A percentile compares a stretch with the other conserved stretches of the same genome.
phyloP scores from a whole-genome alignment of 1,284 basidiomycete genomes.

The Trichosporon coremiiforme region DNA sequence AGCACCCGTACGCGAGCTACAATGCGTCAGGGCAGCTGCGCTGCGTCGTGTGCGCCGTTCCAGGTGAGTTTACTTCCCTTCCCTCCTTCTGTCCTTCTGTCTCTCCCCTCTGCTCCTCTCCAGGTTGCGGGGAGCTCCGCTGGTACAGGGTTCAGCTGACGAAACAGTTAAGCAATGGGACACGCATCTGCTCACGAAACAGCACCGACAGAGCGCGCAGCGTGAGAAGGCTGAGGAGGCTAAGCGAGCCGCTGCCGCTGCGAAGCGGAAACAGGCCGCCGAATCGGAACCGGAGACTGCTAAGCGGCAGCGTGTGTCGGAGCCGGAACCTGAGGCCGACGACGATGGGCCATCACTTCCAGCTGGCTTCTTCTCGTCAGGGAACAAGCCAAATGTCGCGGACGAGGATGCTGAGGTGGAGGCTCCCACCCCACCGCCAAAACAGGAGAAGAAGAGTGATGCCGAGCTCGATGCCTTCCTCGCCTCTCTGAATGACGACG shows the following conservation, averaged over 20 bases:
- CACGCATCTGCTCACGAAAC: constrained; percentile 55
- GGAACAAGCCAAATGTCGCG: constrained; percentile 28
- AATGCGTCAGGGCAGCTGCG: constrained; percentile 46
- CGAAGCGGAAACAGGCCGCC: constrained; percentile 35
- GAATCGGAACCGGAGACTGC: constrained; percentile 28
- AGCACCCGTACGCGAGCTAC: constrained; percentile 53
- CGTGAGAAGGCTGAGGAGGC: constrained; percentile 47
- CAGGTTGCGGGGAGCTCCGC: too few species aligned
- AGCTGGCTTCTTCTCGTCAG: constrained; percentile 49
- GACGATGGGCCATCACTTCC: constrained; percentile 35
- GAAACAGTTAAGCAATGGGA: constrained; percentile 55
- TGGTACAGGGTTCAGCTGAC: background rate
- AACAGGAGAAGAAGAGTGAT: constrained; percentile 36
- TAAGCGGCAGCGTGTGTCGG: constrained; percentile 14
- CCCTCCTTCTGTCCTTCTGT: background rate
- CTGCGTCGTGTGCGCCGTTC: constrained; percentile 54
- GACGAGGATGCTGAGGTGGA: background rate
- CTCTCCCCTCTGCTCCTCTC: background rate
- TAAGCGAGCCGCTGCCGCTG: constrained; percentile 33
- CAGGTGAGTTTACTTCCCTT: constrained; percentile 42
- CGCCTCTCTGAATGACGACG: constrained; percentile 46
- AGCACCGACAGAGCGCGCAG: constrained; percentile 51
- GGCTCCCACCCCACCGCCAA: constrained; percentile 23
- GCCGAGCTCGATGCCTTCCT: constrained; percentile 56
- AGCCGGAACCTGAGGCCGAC: constrained; percentile 3